phyloP scores from a whole-genome alignment of 768 basidiomycete genomes.

The Ramaria sp. region DNA sequence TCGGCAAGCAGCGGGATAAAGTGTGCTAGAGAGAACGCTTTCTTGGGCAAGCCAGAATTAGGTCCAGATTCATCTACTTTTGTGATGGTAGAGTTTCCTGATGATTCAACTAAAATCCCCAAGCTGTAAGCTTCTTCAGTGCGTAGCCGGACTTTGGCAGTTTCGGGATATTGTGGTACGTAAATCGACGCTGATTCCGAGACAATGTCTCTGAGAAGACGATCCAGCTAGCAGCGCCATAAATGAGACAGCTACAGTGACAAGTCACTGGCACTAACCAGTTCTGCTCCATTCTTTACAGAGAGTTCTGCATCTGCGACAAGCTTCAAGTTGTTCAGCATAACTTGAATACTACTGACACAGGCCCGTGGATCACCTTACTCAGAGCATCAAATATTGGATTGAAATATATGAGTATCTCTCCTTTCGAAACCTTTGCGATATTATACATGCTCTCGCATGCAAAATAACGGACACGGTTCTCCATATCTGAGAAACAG shows the following conservation, averaged over 20 bases:
- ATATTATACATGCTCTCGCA: constrained; percentile 98
- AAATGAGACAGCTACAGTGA: not conserved
- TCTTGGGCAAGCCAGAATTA: constrained; percentile 35
- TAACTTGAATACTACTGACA: constrained; percentile 8
- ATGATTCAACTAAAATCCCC: constrained; percentile 43
- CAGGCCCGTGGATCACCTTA: constrained; percentile 51
- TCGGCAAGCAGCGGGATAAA: constrained; percentile 93
- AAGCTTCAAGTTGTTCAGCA: constrained; percentile 41
- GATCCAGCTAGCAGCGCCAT: constrained; percentile 43
- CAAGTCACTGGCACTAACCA: constrained; percentile 20
- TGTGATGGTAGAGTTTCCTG: not conserved
- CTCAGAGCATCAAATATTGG: constrained; percentile 96
- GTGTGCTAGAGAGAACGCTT: constrained; percentile 86
- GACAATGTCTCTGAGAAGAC: constrained; percentile 96
- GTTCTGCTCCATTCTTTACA: constrained; percentile 96
- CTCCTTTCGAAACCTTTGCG: constrained; percentile 93
- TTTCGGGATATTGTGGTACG: constrained; percentile 79
- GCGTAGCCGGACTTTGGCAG: constrained; percentile 46
- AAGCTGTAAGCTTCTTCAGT: constrained; percentile 32
- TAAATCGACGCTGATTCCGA: constrained; percentile 94
- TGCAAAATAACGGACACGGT: constrained; percentile 93
- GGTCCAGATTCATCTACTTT: constrained; percentile 30
- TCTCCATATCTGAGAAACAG: constrained; percentile 92
- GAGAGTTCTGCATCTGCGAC: constrained; percentile 92
- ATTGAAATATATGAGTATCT: constrained; percentile 94